Percentiles rank a stretch among this genome's conserved stretches.
These are phyloP conservation scores for Fusarium compactum DNA, from an alignment of 2,329 filamentous ascomycete species.

Conservation along the genomic window DNA sequence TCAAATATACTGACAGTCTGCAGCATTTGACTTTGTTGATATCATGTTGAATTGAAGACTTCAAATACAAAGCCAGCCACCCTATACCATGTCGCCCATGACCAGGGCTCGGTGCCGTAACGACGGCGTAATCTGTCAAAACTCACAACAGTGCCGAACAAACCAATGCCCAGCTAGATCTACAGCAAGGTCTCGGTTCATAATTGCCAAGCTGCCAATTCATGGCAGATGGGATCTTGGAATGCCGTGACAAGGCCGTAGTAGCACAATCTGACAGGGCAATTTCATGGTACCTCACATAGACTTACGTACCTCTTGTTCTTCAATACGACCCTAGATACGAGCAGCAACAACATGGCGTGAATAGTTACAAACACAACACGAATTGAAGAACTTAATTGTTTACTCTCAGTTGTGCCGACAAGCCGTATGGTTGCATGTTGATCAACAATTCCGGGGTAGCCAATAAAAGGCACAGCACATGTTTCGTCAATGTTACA, in stretches of 20 bases:
- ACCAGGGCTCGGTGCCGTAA: background rate
- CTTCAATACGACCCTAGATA: background rate
- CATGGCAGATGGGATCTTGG: constrained; percentile 9
- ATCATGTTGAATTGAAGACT: no score
- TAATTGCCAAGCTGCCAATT: constrained; percentile 12
- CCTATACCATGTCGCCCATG: constrained; percentile 10
- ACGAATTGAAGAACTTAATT: background rate
- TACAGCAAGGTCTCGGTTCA: constrained; percentile 11
- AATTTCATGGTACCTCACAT: background rate
- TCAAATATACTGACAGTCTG: no score
- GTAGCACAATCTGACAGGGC: background rate
- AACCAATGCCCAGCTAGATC: constrained; percentile 1
- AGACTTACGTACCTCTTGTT: no score
- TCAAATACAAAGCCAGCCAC: background rate
- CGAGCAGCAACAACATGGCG: background rate
- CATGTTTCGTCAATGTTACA: constrained; percentile 30
- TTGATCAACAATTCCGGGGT: background rate
- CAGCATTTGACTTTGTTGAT: no score
- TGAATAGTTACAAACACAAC: background rate
- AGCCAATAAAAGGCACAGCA: constrained; percentile 3
- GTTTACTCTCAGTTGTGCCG: background rate
- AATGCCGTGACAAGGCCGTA: background rate
- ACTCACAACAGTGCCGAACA: background rate
- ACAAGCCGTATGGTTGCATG: constrained; percentile 5
- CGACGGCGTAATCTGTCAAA: background rate